Base-by-base conservation (phyloP, 139 green algal genomes). In the Micractinium sp. region DNA sequence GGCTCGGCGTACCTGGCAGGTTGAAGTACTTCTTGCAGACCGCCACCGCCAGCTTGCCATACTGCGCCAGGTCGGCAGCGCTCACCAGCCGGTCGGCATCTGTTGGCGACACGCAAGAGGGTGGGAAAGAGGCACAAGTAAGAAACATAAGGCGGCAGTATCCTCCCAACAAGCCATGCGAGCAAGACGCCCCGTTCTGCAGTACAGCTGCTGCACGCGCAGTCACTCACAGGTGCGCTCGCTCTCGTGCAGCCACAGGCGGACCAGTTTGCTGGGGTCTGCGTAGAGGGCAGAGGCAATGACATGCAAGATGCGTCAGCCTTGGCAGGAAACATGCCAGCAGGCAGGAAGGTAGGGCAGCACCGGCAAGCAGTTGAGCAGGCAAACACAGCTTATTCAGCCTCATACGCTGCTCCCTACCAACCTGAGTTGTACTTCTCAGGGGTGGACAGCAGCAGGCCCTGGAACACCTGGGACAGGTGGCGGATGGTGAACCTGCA, bases 161-260 rank as follows among this genome's bases (percentile, higher is more conserved):
- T 66, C 60, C 14, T 66, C 16, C 60, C 14, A 66, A 16, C 60
- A 66, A 16, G 63, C 63, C 22, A 71, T 71, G 63, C 20, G 2
- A 2, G 16, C 63, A 71, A 16, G 63, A 71, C 20, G 63, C 20
- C 63, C 12, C 14, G 63, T 27, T 12, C 27, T 29, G 73, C 29
- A 36, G 73, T 9, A 31, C 25, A 77, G 27, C 69, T 41, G 73
- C 73, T 25, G 73, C 73, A 25, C 1, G 31, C 33, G 16, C 2
- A 41, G 33, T 23, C 36, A 87, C 83, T 66, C 94, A 92, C 98
- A 98, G 79, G 97, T 95, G 56, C 96, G 93, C 92, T 98, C 96
- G 27, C 90, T 95, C 93, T 98, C 96, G 89, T 98, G 96, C 85
- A 98, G 94, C 96, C 96, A 98, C 63, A 98, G 92, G 88, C 95